These are phyloP conservation scores for Penicillium sp. DNA, from an alignment of 2,329 filamentous ascomycete species.

Conservation along the genomic window DNA sequence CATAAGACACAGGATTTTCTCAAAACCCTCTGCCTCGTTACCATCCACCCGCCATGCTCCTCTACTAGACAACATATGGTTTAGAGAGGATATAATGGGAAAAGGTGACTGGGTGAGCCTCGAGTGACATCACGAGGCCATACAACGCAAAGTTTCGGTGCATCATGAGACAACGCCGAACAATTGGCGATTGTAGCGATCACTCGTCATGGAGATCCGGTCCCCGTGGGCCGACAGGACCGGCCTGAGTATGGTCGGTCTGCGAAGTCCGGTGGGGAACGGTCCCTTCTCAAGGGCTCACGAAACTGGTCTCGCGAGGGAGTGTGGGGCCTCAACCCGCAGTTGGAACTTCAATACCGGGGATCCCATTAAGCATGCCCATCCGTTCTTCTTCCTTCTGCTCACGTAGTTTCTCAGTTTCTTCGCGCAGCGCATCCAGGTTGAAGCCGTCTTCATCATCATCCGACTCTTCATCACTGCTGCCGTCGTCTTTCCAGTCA, in stretches of 20 bases:
- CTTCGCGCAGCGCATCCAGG: conserved; percentile 73
- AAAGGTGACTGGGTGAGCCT: conserved; percentile 25
- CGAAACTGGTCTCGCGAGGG: conserved; percentile 24
- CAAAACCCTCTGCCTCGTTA: conserved; percentile 23
- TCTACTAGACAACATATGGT: conserved; percentile 4
- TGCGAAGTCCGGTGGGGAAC: conserved; percentile 8
- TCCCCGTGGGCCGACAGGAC: conserved; percentile 16
- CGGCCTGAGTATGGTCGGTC: conserved; percentile 5
- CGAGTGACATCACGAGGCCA: conserved; percentile 22
- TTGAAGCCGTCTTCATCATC: conserved; percentile 64
- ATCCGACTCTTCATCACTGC: conserved; percentile 59
- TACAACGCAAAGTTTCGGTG: conserved; percentile 11
- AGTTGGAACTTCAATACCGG: conserved; percentile 28
- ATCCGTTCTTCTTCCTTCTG: conserved; percentile 75
- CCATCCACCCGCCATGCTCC: conserved; percentile 15
- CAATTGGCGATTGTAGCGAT: conserved; percentile 21
- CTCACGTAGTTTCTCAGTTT: conserved; percentile 75
- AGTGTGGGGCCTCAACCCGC: conserved; percentile 27
- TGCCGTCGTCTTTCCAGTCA: conserved; percentile 73
- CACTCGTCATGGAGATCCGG: conserved; percentile 28
- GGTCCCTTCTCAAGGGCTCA: conserved; percentile 28
- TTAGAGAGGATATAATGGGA: neutral
- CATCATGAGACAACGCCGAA: conserved; percentile 3
- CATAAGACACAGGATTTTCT: conserved; percentile 29
- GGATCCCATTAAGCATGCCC: conserved; percentile 28